These are phyloP conservation scores for Larix sibirica DNA, from an alignment of 83 land plant species.

Conservation along the genomic window DNA sequence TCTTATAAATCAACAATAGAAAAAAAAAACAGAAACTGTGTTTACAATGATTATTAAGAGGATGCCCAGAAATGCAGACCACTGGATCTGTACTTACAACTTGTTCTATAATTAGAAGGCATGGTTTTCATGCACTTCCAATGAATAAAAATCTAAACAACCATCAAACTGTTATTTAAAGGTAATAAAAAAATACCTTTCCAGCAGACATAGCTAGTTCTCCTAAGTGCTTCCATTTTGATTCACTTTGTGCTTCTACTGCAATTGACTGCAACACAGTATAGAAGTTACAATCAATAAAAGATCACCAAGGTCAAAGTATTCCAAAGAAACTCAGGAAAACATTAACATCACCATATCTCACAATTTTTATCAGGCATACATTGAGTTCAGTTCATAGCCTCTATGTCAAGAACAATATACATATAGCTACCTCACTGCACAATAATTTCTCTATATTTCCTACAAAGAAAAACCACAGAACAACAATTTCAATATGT, in stretches of 20 bases:
- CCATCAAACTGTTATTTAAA: background rate
- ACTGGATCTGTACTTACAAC: background rate
- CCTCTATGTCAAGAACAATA: background rate
- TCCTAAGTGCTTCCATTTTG: conserved; percentile 98
- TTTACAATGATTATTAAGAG: background rate
- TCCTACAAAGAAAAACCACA: background rate
- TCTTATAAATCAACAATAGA: background rate
- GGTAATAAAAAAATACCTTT: conserved; percentile 58
- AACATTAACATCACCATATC: background rate
- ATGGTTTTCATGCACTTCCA: background rate
- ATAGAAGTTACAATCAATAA: background rate
- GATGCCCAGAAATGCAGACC: too few relatives aligned
- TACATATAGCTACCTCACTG: background rate
- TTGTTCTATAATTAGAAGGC: background rate
- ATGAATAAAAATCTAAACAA: background rate
- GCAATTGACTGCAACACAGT: conserved; percentile 79
- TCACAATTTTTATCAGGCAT: background rate
- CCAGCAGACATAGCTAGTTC: conserved; percentile 97
- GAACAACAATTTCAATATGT: background rate
- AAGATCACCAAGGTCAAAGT: background rate
- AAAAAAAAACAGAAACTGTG: background rate
- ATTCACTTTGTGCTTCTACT: conserved; percentile 78
- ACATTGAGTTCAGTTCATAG: background rate
- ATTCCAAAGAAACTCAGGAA: background rate
- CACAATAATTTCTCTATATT: background rate